Evolutionary conservation across 495 filamentous ascomycete genomes (phyloP), one percentile per base, ranked within the genome.

Genomic region (Chaetomidium leptoderma): DNA sequence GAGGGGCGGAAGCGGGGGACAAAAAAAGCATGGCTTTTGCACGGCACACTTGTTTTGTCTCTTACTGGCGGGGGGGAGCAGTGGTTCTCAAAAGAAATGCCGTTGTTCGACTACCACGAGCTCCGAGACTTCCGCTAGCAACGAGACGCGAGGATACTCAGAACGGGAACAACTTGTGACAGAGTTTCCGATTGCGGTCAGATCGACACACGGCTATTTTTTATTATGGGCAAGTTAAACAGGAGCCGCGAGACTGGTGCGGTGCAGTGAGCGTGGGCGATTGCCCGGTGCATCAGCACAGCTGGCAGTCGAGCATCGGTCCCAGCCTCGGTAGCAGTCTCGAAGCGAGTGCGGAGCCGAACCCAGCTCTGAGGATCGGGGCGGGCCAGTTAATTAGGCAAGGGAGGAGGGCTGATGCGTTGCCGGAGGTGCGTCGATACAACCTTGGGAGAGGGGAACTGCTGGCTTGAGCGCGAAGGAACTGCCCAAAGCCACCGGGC

Each of bases 191-290:
- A 33, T 6, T 33, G 43, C 26, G 6, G 43, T n/a, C 16, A 29
- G 33, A 17, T 7, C 19, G 5, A 29, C 13, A 4, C 2, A 30
- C 6, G 55, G 40, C 46, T 58, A 58, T 58, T 58, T 59, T 59
- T 63, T 53, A 55, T 16, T 39, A 51, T 23, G 32, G 21, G 21
- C 47, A 57, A 59, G 53, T 57, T 47, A 27, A 47, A 29, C 27
- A 13, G 14, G 51, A 51, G 21, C 37, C 32, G 35, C 27, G 39
- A 57, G 44, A 36, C 33, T 3, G 21, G 30, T 10, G 16, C 27
- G 16, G 23, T 19, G 42, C 23, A 24, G 47, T 7, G 0, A 30
- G 30, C 27, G 37, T 52, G 52, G 40, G 23, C 10, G 51, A 33
- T 37, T 33, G n/a, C 35, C 17, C n/a, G 33, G 27, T 32, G 24